phyloP scores from a whole-genome alignment of 257 asterid genomes.

The Solanum dulcamara region DNA sequence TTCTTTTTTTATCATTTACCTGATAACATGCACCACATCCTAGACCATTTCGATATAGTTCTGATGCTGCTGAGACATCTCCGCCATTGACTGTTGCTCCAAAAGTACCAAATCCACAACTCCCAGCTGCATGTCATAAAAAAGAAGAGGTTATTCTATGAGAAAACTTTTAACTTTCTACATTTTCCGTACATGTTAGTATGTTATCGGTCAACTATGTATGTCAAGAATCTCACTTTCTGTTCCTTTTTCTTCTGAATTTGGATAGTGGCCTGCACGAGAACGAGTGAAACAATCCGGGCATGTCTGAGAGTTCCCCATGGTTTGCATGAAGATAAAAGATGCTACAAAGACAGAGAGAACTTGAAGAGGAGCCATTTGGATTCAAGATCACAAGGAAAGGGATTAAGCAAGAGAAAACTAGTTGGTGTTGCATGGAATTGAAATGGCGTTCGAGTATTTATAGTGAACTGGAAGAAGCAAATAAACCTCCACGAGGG shows the following conservation, averaged over 20 bases:
- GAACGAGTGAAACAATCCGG: constrained; percentile 53
- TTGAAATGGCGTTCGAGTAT: constrained; percentile 9
- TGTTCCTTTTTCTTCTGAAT: constrained; percentile 69
- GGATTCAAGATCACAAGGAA: background rate
- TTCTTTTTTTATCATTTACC: constrained; percentile 23
- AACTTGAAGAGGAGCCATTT: constrained; percentile 16
- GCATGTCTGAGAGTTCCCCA: constrained; percentile 39
- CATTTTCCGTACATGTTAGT: background rate
- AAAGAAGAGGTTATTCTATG: background rate
- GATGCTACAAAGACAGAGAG: constrained; percentile 13
- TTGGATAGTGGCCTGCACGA: constrained; percentile 58
- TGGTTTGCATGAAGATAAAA: constrained; percentile 24
- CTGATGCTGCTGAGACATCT: constrained; percentile 70
- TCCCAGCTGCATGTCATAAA: constrained; percentile 43
- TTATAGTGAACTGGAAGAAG: constrained; percentile 17
- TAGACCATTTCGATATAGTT: constrained; percentile 53
- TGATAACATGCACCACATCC: constrained; percentile 88
- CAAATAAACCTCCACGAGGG: background rate
- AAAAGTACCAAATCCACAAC: constrained; percentile 59
- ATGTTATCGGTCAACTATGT: background rate
- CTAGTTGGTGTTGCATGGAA: constrained; percentile 15
- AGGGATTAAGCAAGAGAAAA: constrained; percentile 4
- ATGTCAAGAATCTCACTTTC: constrained; percentile 30
- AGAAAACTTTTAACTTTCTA: background rate
- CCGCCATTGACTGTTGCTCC: constrained; percentile 76